phyloP scores from a whole-genome alignment of 163 green algal genomes.

The Smithsoniella earleae region DNA sequence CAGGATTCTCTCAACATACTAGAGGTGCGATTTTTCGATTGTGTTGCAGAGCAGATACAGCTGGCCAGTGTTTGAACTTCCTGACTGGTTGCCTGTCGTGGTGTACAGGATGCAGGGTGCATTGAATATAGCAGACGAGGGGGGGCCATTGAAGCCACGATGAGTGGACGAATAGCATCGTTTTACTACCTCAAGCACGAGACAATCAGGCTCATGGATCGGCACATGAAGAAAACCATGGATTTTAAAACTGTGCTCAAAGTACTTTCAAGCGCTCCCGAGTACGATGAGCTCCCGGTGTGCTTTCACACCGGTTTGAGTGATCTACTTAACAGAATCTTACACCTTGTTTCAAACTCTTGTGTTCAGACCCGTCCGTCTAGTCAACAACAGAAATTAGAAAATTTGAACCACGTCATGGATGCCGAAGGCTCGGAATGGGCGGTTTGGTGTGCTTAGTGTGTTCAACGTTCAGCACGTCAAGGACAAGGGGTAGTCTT shows the following conservation, averaged over 20 bases:
- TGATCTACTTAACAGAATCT: no score
- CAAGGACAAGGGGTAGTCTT: no score
- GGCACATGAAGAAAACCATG: conserved; percentile 50
- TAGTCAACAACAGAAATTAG: no score
- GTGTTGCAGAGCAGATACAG: background rate
- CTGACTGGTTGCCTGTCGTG: background rate
- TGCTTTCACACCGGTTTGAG: no score
- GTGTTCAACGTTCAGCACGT: no score
- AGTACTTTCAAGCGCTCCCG: conserved; percentile 44
- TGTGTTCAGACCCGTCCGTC: no score
- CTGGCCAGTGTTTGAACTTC: background rate
- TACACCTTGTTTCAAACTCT: no score
- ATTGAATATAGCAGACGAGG: conserved; percentile 56
- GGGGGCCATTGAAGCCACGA: conserved; percentile 48
- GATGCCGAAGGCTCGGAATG: no score
- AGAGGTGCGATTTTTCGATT: conserved; percentile 41
- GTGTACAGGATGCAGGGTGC: conserved; percentile 58
- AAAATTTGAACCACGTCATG: no score
- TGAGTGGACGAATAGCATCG: conserved; percentile 67
- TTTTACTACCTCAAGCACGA: conserved; percentile 91
- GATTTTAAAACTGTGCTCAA: conserved; percentile 48
- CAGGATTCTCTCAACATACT: conserved; percentile 58
- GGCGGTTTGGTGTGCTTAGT: no score
- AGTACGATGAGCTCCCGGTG: conserved; percentile 94
- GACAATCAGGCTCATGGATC: conserved; percentile 72